Percentiles rank a stretch among this genome's conserved stretches.
phyloP scores from a whole-genome alignment of 108 stramenopile species.

The Skeletonema grethae region DNA sequence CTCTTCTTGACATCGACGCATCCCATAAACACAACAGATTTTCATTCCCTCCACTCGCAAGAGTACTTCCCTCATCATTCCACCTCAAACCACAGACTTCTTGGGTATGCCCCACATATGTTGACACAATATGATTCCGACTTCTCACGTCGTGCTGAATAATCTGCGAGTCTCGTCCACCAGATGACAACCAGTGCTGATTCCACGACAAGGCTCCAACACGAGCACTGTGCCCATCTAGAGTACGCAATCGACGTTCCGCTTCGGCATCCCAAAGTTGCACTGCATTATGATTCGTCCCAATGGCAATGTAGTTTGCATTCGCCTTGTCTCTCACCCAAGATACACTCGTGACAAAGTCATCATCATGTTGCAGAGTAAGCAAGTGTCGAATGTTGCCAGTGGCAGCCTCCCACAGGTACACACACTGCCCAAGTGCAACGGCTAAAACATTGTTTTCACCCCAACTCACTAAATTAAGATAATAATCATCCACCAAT shows the following conservation, averaged over 20 bases:
- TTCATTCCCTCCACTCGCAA: conserved; percentile 98
- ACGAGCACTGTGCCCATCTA: conserved; percentile 96
- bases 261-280: conserved; percentile 91
- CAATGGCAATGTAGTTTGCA: conserved; percentile 76
- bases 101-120: conserved; percentile 79
- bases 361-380: conserved; percentile 64
- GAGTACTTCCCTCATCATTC: conserved; percentile 93
- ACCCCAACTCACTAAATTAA: conserved; percentile 95
- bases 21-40: conserved; percentile 98
- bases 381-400: conserved; percentile 95
- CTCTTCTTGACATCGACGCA: conserved; percentile 59
- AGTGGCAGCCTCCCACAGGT: conserved; percentile 97
- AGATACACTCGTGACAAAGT: conserved; percentile 95
- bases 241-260: conserved; percentile 89
- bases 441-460: conserved; percentile 95
- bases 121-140: conserved; percentile 83
- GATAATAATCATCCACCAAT: conserved; percentile 96
- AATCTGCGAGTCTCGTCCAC: conserved; percentile 91
- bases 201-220: conserved; percentile 98
- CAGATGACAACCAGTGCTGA: conserved; percentile 89
- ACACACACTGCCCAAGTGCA: conserved; percentile 96
- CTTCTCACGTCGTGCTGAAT: conserved; percentile 98
- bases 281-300: conserved; percentile 83
- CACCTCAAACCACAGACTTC: conserved; percentile 98
- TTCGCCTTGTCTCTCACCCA: conserved; percentile 73